Percentiles rank a stretch among this genome's conserved stretches.
phyloP scores from a whole-genome alignment of 805 yeast species.

The Dipodascus albidus region DNA sequence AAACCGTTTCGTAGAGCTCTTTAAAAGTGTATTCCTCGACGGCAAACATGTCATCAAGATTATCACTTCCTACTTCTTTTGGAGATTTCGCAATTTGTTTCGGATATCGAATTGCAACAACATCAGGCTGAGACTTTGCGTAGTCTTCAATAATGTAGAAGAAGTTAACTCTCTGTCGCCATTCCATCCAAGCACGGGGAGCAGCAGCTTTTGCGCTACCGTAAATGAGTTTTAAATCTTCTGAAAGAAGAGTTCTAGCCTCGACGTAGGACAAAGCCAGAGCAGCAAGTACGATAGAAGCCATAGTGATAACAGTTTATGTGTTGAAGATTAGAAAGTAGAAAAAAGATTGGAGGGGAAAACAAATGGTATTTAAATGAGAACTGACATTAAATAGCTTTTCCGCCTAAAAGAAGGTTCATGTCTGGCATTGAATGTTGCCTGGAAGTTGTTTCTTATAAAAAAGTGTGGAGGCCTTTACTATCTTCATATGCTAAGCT shows the following conservation, averaged over 20 bases:
- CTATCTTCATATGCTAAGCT: too few species aligned
- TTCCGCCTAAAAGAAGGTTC: background rate
- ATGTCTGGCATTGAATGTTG: background rate
- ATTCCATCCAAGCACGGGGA: slow-evolving; percentile 31
- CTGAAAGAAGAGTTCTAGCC: slow-evolving; percentile 34
- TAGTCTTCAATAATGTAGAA: slow-evolving; percentile 61
- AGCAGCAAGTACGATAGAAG: background rate
- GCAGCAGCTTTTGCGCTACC: slow-evolving; percentile 26
- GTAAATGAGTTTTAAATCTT: slow-evolving; percentile 43
- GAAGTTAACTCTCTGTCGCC: slow-evolving; percentile 34
- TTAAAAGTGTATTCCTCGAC: slow-evolving; percentile 57
- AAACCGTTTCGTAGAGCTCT: slow-evolving; percentile 54
- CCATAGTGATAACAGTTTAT: background rate
- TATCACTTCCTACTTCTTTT: slow-evolving; percentile 25
- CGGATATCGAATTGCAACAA: slow-evolving; percentile 53
- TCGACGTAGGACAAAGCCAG: slow-evolving; percentile 34
- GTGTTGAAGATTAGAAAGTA: background rate
- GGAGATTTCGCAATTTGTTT: slow-evolving; percentile 27
- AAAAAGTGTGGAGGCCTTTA: too few species aligned
- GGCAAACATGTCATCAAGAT: slow-evolving; percentile 41
- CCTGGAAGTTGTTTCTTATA: too few species aligned
- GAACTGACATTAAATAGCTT: too few species aligned
- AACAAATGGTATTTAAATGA: background rate
- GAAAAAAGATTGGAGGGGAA: background rate
- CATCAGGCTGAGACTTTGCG: slow-evolving; percentile 39